Percentiles rank a stretch among this genome's conserved stretches.
Evolutionary conservation across 805 yeast species (phyloP).

Genomic region (Candida montana): DNA sequence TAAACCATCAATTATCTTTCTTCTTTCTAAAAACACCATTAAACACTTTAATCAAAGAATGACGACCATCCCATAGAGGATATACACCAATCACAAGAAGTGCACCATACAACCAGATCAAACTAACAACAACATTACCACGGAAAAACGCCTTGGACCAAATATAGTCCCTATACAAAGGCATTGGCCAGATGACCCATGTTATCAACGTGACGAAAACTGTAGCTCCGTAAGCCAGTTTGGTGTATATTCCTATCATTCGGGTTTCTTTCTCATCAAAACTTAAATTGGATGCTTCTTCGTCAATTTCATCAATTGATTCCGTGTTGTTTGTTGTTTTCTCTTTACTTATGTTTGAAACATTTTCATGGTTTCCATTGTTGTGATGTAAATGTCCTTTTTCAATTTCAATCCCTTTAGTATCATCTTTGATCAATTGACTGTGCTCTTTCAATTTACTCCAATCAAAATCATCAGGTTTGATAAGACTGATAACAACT

Average conservation of each 20-base stretch:
- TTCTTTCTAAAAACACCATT: conserved; percentile 31
- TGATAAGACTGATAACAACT: conserved; percentile 53
- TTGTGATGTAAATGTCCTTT: not conserved
- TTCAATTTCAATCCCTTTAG: not conserved
- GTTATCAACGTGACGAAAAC: conserved; percentile 28
- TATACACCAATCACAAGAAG: conserved; percentile 30
- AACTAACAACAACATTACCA: conserved; percentile 34
- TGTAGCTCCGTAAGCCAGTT: conserved; percentile 26
- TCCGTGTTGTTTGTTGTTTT: not conserved
- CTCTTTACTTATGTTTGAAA: not conserved
- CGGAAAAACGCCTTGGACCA: conserved; percentile 32
- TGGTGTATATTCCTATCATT: conserved; percentile 18
- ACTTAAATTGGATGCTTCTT: conserved; percentile 1
- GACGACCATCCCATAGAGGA: conserved; percentile 33
- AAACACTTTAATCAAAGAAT: conserved; percentile 24
- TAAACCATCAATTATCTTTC: no score
- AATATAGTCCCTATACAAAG: conserved; percentile 37
- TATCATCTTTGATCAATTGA: conserved; percentile 36
- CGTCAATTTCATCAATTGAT: not conserved
- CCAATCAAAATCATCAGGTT: conserved; percentile 31
- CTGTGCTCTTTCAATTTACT: conserved; percentile 17
- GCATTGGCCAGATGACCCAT: conserved; percentile 37
- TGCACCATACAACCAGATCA: conserved; percentile 36
- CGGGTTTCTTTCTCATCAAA: conserved; percentile 1
- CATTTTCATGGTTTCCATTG: no score